These are phyloP conservation scores for Acidiella bohemica DNA, from an alignment of 495 filamentous ascomycete genomes.

Conservation along the genomic window DNA sequence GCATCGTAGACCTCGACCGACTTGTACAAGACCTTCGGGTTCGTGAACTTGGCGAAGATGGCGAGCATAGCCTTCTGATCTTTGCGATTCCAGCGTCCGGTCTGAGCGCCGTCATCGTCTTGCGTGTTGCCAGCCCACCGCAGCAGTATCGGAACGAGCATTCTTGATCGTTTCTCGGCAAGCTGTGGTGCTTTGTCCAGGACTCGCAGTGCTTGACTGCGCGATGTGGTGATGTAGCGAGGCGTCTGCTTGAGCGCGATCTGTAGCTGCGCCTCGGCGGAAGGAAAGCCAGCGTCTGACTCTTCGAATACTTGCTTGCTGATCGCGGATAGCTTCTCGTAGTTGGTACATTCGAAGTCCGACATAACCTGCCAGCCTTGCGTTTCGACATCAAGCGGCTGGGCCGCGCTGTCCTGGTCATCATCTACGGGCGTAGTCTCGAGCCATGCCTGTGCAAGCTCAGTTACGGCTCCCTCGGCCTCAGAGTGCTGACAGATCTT, in stretches of 20 bases:
- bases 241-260: conserved; percentile 39
- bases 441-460: conserved; percentile 70
- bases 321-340: conserved; percentile 30
- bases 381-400: conserved; percentile 6
- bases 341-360: conserved; percentile 73
- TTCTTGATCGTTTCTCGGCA: conserved; percentile 74
- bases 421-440: conserved; percentile 33
- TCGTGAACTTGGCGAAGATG: conserved; percentile 72
- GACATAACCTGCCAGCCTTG: conserved; percentile 26
- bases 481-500: conserved; percentile 51
- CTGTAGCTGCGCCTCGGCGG: conserved; percentile 30
- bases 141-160: conserved; percentile 73
- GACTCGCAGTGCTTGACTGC: conserved; percentile 67
- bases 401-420: not conserved
- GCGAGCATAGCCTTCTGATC: conserved; percentile 71
- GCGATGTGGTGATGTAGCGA: conserved; percentile 18
- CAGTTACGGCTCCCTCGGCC: conserved; percentile 54
- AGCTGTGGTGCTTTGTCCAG: conserved; percentile 56
- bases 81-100: conserved; percentile 42
- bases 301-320: conserved; percentile 14
- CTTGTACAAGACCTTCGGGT: conserved; percentile 70
- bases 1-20: conserved; percentile 61
- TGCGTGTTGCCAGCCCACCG: conserved; percentile 43
- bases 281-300: conserved; percentile 6
- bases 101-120: conserved; percentile 24